phyloP scores from a whole-genome alignment of 345 rosid genomes.

The Sapria himalayana region DNA sequence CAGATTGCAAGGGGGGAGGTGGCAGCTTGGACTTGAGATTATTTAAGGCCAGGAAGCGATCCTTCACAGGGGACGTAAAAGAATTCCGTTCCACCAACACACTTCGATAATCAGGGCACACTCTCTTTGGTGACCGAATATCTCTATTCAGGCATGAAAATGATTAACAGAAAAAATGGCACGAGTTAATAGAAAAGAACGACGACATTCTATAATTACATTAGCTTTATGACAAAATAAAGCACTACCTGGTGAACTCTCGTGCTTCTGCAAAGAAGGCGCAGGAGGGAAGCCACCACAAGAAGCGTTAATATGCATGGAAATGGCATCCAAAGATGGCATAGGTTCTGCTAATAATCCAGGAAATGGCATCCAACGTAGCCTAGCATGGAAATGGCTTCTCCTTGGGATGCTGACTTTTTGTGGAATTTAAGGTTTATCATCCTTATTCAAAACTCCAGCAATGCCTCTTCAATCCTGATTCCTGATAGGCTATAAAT shows the following conservation, averaged over 20 bases:
- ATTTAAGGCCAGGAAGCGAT: slow-evolving; percentile 38
- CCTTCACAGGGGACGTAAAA: slow-evolving; percentile 62
- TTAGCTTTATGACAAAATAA: neutral
- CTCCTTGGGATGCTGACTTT: no score
- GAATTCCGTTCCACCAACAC: slow-evolving; percentile 72
- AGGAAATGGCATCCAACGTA: no score
- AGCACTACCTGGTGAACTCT: slow-evolving; percentile 27
- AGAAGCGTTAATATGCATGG: slow-evolving; percentile 36
- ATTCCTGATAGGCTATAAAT: no score
- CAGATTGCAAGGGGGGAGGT: slow-evolving; percentile 46
- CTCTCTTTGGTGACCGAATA: slow-evolving; percentile 53
- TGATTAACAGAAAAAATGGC: neutral
- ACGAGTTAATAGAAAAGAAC: slow-evolving; percentile 3
- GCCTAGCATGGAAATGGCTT: no score
- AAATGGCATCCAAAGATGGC: slow-evolving; percentile 79
- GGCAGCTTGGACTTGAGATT: slow-evolving; percentile 39
- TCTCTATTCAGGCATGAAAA: slow-evolving; percentile 77
- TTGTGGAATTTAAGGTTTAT: no score
- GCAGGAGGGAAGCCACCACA: slow-evolving; percentile 18
- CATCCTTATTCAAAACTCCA: no score
- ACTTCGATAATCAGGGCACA: slow-evolving; percentile 49
- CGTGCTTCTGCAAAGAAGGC: slow-evolving; percentile 32
- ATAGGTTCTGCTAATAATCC: slow-evolving; percentile 65
- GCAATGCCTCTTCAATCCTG: no score
- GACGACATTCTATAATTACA: neutral